Base-by-base conservation (phyloP, 2,329 filamentous ascomycete species). In the Penicillium nordicum region DNA sequence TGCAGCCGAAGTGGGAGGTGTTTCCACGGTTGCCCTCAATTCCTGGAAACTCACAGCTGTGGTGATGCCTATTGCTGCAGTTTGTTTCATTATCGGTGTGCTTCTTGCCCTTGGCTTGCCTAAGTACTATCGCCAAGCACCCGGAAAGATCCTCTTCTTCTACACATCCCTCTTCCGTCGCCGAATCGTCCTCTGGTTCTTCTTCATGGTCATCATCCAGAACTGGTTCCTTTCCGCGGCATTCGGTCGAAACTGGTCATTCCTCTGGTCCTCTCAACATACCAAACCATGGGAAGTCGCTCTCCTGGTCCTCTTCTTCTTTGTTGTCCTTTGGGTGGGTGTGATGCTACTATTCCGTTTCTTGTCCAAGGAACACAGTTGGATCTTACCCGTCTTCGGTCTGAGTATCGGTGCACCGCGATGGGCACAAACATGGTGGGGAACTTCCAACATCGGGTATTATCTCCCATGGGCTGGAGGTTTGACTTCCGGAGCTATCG, bases 371-470 rank as follows among this genome's bases (percentile, higher is more conserved):
- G 78, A 78, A 21, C 85, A 88, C 70, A 83, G 80, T 43, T 88
- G 85, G 86, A 81, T 87, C 64, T 74, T 88, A 5, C 85, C 85
- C 16, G 81, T 88, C 55, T 88, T 88, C 63, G 85, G 85, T 46
- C 83, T 88, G 58, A 85, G 84, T 25, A 79, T 88, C 9, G 84
- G 72, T 10, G 84, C 84, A 5, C 86, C 85, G 1, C 78, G 85
- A 59, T 88, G 85, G 84, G 81, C 80, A 18, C 86, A 88, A 69
- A 87, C 87, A 67, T 83, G 86, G 67, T 88, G 86, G 86, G 82
- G 80, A 16, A 82, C 80, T 7, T 84, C 80, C 2, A 80, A 80
- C 37, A 80, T 87, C 62, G 85, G 84, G 3, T 74, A 79, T 50
- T 87, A 82, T 65, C 71, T 88, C 2, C 85, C 85, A 3, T 88